Conservation (phyloP, 1,284 basidiomycete species). For the Ustilago xerochloae region DNA sequence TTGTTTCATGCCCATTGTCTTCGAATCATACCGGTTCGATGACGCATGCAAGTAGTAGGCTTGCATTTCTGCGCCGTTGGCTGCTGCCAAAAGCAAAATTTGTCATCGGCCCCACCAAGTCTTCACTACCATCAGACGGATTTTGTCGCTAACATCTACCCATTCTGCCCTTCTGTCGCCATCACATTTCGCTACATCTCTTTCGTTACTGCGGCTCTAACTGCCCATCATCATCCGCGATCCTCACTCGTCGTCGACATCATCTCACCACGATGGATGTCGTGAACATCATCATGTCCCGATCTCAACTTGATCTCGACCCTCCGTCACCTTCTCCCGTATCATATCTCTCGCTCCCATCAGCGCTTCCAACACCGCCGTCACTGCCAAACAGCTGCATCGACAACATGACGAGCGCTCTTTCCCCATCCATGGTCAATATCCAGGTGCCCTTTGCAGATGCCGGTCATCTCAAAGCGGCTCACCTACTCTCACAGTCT, state of each 20-base stretch:
- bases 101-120: constrained; percentile 12
- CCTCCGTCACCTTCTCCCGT: constrained; percentile 23
- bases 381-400: neutral
- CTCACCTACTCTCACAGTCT: constrained; percentile 5
- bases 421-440: constrained; percentile 49
- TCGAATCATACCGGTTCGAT: neutral
- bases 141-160: constrained; percentile 48
- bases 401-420: constrained; percentile 34
- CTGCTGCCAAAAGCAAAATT: constrained; percentile 9
- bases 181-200: constrained; percentile 1
- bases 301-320: constrained; percentile 9
- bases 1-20: neutral
- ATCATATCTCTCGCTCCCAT: neutral
- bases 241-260: neutral
- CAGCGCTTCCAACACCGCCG: constrained; percentile 16
- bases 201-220: neutral
- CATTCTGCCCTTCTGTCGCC: neutral
- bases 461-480: constrained; percentile 45
- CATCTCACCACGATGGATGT: neutral
- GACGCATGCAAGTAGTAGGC: neutral
- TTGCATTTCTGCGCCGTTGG: constrained; percentile 5
- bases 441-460: constrained; percentile 40
- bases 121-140: constrained; percentile 5
- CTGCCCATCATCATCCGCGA: neutral
- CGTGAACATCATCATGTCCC: constrained; percentile 20